Evolutionary conservation across 257 asterid genomes (phyloP).

Genomic region (Penstemon eatonii): DNA sequence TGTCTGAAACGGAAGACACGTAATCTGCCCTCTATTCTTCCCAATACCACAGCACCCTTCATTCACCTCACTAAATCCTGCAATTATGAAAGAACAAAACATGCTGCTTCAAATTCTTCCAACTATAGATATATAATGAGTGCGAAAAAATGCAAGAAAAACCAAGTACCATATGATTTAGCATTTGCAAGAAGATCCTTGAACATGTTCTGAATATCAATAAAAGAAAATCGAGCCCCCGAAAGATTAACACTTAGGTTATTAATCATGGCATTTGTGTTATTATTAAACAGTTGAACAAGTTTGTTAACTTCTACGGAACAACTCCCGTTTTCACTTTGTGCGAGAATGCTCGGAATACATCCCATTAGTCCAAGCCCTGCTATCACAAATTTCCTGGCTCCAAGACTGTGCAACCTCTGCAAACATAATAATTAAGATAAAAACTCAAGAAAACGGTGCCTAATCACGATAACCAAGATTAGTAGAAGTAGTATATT

Average conservation of each 20-base stretch:
- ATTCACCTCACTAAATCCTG: conserved; percentile 66
- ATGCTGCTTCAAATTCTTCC: background rate
- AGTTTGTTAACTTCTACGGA: conserved; percentile 68
- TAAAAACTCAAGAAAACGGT: background rate
- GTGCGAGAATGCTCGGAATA: conserved; percentile 80
- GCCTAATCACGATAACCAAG: background rate
- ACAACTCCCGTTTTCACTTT: conserved; percentile 48
- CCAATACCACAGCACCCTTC: conserved; percentile 91
- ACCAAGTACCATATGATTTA: conserved; percentile 54
- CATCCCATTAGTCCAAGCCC: conserved; percentile 95
- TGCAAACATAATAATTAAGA: conserved; percentile 20
- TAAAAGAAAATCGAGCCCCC: conserved; percentile 54
- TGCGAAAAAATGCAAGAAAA: background rate
- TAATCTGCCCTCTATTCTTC: conserved; percentile 74
- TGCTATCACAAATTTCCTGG: conserved; percentile 71
- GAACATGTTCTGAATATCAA: conserved; percentile 67
- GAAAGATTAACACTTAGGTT: conserved; percentile 60
- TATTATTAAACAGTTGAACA: conserved; percentile 56
- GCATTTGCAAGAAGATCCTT: conserved; percentile 70
- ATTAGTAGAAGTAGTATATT: conserved; percentile 8
- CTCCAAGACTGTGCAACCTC: conserved; percentile 87
- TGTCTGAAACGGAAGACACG: conserved; percentile 75
- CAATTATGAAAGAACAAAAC: background rate
- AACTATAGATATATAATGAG: too few species aligned
- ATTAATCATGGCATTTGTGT: conserved; percentile 67